phyloP scores from a whole-genome alignment of 306 rosid genomes.

The Potentilla sterilis region DNA sequence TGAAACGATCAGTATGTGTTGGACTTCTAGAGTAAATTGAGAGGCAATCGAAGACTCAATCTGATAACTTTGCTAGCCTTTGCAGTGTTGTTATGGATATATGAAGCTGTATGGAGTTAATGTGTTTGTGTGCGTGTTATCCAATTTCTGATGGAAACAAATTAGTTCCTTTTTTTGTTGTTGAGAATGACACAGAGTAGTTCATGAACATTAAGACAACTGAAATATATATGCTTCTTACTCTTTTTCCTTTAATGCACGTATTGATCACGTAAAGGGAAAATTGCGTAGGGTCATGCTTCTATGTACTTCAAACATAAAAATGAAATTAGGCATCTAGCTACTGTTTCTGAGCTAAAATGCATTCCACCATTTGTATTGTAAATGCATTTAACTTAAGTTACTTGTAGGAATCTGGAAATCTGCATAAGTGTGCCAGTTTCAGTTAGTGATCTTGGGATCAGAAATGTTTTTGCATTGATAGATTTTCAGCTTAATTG shows the following conservation, averaged over 20 bases:
- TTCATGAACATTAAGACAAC: neutral
- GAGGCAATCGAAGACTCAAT: neutral
- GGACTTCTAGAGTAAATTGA: neutral
- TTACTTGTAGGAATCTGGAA: neutral
- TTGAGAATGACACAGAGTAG: no score
- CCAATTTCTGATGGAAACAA: neutral
- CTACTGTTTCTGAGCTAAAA: neutral
- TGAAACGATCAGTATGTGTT: neutral
- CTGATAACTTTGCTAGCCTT: neutral
- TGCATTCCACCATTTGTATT: neutral
- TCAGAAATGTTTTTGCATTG: neutral
- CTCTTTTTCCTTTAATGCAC: neutral
- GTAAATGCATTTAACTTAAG: neutral
- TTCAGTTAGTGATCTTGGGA: neutral
- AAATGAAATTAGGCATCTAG: neutral
- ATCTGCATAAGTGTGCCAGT: neutral
- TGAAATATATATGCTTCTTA: neutral
- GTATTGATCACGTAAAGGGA: neutral
- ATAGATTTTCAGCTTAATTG: neutral
- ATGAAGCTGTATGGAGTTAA: neutral
- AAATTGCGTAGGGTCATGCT: neutral
- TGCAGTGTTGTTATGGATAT: neutral
- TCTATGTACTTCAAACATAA: neutral
- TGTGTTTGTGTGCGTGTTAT: neutral
- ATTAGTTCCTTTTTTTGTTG: neutral